phyloP scores from a whole-genome alignment of 148 eudicot species.

The Heliamphora exappendiculata region DNA sequence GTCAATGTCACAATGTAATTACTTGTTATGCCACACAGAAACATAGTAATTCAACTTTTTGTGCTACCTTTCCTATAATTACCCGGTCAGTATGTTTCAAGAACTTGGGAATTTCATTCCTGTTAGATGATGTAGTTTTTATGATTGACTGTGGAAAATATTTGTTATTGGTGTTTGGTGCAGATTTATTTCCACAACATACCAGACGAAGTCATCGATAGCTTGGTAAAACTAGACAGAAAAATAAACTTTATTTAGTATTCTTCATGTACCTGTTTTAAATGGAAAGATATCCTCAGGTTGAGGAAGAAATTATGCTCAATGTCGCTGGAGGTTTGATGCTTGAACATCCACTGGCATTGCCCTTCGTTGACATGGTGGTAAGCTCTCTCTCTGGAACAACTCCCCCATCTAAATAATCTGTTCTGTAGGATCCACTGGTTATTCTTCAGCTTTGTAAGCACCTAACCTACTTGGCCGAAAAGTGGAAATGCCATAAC shows the following conservation, averaged over 20 bases:
- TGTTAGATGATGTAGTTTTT: not conserved
- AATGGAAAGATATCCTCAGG: slow-evolving; percentile 14
- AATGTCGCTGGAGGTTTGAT: slow-evolving; percentile 60
- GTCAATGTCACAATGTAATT: not conserved
- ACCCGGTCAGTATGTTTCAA: not conserved
- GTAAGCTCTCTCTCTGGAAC: slow-evolving; percentile 18
- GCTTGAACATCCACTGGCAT: slow-evolving; percentile 50
- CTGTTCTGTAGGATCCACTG: too few relatives aligned
- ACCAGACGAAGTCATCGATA: slow-evolving; percentile 44
- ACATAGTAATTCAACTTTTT: not conserved
- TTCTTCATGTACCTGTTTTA: not conserved
- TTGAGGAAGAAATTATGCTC: slow-evolving; percentile 41
- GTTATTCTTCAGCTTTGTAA: too few relatives aligned
- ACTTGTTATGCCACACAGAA: not conserved
- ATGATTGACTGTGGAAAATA: not conserved
- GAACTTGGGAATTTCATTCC: not conserved
- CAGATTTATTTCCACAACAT: slow-evolving; percentile 54
- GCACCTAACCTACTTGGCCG: too few relatives aligned
- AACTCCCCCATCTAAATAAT: too few relatives aligned
- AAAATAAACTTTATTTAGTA: not conserved
- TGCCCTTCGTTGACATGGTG: slow-evolving; percentile 50
- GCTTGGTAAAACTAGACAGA: slow-evolving; percentile 28
- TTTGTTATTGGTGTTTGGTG: slow-evolving; percentile 1
- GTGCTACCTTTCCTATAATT: not conserved
- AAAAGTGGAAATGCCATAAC: too few relatives aligned